phyloP scores from a whole-genome alignment of 139 green algal species.

The Edaphochlamys debaryana region DNA sequence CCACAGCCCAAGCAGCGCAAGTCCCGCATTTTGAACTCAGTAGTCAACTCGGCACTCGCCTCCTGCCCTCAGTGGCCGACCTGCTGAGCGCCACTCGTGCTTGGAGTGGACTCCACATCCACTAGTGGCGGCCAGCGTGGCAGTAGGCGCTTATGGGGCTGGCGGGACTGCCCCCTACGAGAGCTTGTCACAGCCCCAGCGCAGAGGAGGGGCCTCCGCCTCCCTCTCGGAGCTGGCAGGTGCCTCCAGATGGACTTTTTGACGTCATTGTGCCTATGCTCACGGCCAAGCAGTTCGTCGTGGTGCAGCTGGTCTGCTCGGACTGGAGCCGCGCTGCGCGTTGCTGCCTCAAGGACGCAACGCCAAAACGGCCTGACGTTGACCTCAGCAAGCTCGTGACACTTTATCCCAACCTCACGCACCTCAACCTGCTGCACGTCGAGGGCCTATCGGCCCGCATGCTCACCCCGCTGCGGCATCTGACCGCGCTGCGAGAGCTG shows the following conservation, averaged over 20 bases:
- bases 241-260: conserved; percentile 33
- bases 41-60: too few species aligned
- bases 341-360: conserved; percentile 30
- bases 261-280: conserved; percentile 26
- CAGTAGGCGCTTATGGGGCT: too few species aligned
- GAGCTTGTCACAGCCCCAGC: too few species aligned
- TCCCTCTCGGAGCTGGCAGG: conserved; percentile 27
- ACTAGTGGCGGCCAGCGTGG: too few species aligned
- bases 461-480: conserved; percentile 7
- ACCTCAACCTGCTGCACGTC: conserved; percentile 36
- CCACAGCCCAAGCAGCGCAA: too few species aligned
- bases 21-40: too few species aligned
- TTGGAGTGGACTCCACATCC: too few species aligned
- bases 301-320: conserved; percentile 40
- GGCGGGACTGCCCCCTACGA: too few species aligned
- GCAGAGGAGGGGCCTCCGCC: background rate
- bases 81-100: too few species aligned
- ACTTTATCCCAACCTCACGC: conserved; percentile 35
- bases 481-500: conserved; percentile 34
- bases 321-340: conserved; percentile 30
- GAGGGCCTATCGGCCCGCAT: conserved; percentile 27
- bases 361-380: conserved; percentile 24
- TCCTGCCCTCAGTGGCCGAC: too few species aligned
- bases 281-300: conserved; percentile 23
- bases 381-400: conserved; percentile 15